phyloP scores from a whole-genome alignment of 2,329 filamentous ascomycete genomes.

The Fusarium liriodendri region DNA sequence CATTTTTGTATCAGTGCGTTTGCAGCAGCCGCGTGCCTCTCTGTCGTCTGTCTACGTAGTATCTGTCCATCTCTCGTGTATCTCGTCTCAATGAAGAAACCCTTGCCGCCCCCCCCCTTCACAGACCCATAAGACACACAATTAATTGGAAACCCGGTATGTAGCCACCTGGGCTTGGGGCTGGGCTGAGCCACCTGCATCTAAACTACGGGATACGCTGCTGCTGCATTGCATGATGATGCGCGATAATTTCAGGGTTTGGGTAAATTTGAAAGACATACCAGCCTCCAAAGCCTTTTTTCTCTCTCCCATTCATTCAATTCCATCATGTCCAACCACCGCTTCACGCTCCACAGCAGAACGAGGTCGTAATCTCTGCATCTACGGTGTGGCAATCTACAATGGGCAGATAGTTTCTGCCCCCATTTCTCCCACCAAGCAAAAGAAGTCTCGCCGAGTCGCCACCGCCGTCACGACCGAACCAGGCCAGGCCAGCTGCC shows the following conservation, averaged over 20 bases:
- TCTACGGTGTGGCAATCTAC: neutral
- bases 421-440: neutral
- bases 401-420: neutral
- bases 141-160: neutral
- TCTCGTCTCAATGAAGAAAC: neutral
- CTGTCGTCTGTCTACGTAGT: neutral
- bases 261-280: neutral
- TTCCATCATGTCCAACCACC: neutral
- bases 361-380: neutral
- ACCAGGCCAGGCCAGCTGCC: constrained; percentile 19
- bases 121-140: neutral
- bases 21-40: neutral
- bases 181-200: neutral
- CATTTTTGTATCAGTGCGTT: constrained; percentile 1
- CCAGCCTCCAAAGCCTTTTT: neutral
- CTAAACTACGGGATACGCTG: neutral
- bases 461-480: neutral
- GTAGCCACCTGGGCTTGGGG: neutral
- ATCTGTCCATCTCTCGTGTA: neutral
- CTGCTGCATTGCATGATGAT: neutral
- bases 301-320: neutral
- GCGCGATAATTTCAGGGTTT: constrained; percentile 1
- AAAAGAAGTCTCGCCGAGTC: neutral
- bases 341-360: neutral
- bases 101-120: neutral